Evolutionary conservation across 371 early-diverging fungal species (phyloP), one percentile per base, ranked within the genome.

Genomic region (Mortierella sp.): DNA sequence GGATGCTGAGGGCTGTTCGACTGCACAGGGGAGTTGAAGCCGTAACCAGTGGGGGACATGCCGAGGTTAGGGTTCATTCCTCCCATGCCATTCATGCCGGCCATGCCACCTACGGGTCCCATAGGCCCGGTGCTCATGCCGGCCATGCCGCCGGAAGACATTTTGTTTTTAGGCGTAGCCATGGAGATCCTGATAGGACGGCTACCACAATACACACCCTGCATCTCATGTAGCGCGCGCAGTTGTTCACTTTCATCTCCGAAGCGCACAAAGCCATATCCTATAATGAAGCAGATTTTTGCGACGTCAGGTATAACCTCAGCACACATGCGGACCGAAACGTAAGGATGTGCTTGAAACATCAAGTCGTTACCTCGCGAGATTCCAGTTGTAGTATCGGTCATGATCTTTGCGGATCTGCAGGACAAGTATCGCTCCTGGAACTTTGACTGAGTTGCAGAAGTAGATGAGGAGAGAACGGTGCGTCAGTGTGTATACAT

Each of bases 211-310:
- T 82, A 83, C 1, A 85, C 79, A 15, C 93, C 92, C 52, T 93
- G 89, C 94, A 95, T 94, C 58, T 95, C 94, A 4, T 82, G 78
- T 50, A 94, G 81, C 0, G 94, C 89, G n/a, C 90, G 82, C 47
- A 86, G 84, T 48, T 92, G 92, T 56, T 94, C 94, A 9, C 73
- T 57, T 56, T 91, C 90, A 55, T 90, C 89, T 24, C 76, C 83
- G 70, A 94, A 94, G 9, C 93, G 87, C 28, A 95, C 92, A 82
- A 93, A 95, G 6, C 94, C 95, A 80, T 92, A 94, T 14, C 93
- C 92, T 79, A 64, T n/a, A 49, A 17, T 7, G 24, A 46, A 41
- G 19, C 14, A 14, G 21, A 21, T 26, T 19, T 51, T 51, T 3
- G 1, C 28, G 17, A 41, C 21, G 24, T 42, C 9, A 49, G 49